Evolutionary conservation across 768 basidiomycete genomes (phyloP), one percentile per base, ranked within the genome.

Genomic region (Lentinula boryana): DNA sequence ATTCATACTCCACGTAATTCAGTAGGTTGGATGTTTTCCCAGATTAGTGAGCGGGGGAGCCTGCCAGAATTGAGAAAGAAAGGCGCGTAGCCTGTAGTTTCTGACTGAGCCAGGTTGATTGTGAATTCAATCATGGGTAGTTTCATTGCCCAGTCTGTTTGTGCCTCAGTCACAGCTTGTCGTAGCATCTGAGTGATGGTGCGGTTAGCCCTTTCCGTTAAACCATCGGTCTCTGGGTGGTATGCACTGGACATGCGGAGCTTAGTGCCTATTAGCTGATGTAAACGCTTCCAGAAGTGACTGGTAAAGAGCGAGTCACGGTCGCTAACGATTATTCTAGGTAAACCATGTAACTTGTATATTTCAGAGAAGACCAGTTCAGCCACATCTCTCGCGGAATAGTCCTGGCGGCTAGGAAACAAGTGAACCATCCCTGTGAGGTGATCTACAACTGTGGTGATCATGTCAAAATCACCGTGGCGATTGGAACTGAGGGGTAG

Each of bases 261-360:
- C 32, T 64, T 61, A 1, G 55, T 48, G 21, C 59, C 64, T 1
- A 65, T 61, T 12, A 67, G 51, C 4, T 53, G 2, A 52, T 64
- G 62, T 1, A 67, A 56, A 7, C 61, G 41, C 5, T n/a, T 21
- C 66, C 63, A 66, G 49, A 75, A 74, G 0, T 7, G 32, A 4
- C 64, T 68, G 4, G 70, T 75, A 61, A 75, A 75, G 12, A 68
- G 62, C 1, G 67, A 50, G 44, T 71, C 73, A 7, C 68, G 51
- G 46, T 76, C 71, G 15, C 58, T 64, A 6, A 68, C 63, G 13
- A 75, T 68, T 0, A 36, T 13, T 0, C 40, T 9, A 0, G 68
- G 73, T 0, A 71, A 41, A 0, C 73, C 72, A 62, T 67, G 75
- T 0, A 62, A 62, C 7, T 70, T 71, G 32, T 74, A 75, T 0